Percentiles rank a stretch among this genome's conserved stretches.
phyloP scores from a whole-genome alignment of 768 basidiomycete species.

The Auricularia auricula-judae region DNA sequence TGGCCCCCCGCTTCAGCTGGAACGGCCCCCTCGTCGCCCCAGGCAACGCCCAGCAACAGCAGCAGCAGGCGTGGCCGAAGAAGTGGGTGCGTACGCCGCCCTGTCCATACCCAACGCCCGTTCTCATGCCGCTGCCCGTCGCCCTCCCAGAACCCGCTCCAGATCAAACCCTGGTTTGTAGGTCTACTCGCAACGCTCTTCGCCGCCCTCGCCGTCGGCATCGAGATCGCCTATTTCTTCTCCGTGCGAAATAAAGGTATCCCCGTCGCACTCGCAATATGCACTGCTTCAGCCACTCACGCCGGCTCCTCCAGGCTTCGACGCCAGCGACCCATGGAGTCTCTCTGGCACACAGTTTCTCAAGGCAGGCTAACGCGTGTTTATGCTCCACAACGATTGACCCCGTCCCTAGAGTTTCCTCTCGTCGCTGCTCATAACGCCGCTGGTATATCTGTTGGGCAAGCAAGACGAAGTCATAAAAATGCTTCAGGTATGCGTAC shows the following conservation, averaged over 20 bases:
- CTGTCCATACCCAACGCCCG: neutral
- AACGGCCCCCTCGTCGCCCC: neutral
- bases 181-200: slow-evolving; percentile 17
- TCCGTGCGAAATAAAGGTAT: slow-evolving; percentile 34
- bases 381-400: neutral
- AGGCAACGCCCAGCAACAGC: neutral
- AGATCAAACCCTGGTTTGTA: slow-evolving; percentile 6
- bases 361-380: slow-evolving; percentile 21
- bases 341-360: slow-evolving; percentile 35
- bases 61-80: neutral
- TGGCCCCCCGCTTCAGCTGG: neutral
- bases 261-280: slow-evolving; percentile 8
- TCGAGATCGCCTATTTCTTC: slow-evolving; percentile 35
- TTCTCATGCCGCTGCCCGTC: neutral
- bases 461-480: neutral
- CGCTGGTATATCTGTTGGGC: slow-evolving; percentile 31
- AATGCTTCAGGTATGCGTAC: slow-evolving; percentile 25
- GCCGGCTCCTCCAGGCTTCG: slow-evolving; percentile 34
- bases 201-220: slow-evolving; percentile 33
- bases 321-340: slow-evolving; percentile 37
- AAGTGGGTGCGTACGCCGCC: neutral
- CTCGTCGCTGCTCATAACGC: slow-evolving; percentile 40
- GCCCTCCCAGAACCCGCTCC: slow-evolving; percentile 2
- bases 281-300: neutral
- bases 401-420: slow-evolving; percentile 38